Evolutionary conservation across 352 stramenopile genomes (phyloP).

Genomic region (Globisporangium barbulae): DNA sequence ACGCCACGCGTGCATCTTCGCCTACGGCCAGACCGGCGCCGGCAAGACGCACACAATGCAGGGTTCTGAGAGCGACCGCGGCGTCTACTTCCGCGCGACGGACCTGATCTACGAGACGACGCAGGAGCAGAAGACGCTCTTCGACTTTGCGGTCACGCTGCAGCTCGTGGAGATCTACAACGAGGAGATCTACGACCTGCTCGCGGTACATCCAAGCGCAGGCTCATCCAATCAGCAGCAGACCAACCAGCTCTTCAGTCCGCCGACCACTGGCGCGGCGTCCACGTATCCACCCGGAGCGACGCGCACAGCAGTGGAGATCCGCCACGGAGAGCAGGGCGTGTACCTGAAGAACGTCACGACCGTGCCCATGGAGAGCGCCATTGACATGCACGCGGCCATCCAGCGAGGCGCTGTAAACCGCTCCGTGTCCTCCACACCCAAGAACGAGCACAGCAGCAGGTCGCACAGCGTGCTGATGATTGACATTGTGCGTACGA

Average conservation of each 20-base stretch:
- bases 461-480: slow-evolving; percentile 59
- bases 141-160: slow-evolving; percentile 43
- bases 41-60: slow-evolving; percentile 43
- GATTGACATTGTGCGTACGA: slow-evolving; percentile 53
- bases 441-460: slow-evolving; percentile 41
- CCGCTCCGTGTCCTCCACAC: slow-evolving; percentile 24
- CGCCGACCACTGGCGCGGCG: background rate
- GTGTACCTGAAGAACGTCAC: slow-evolving; percentile 73
- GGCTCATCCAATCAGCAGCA: slow-evolving; percentile 4
- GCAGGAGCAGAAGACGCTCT: slow-evolving; percentile 41
- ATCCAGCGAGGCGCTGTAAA: slow-evolving; percentile 35
- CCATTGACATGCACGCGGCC: slow-evolving; percentile 32
- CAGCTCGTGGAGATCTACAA: slow-evolving; percentile 88
- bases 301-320: slow-evolving; percentile 38
- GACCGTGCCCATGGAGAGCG: slow-evolving; percentile 28
- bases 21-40: slow-evolving; percentile 89
- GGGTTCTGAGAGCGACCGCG: slow-evolving; percentile 23
- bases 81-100: slow-evolving; percentile 41
- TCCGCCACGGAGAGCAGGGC: slow-evolving; percentile 65
- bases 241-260: slow-evolving; percentile 11
- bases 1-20: slow-evolving; percentile 94
- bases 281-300: slow-evolving; percentile 4
- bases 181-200: slow-evolving; percentile 79
- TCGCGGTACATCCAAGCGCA: slow-evolving; percentile 19
- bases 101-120: slow-evolving; percentile 41